Conservation (phyloP, 192 early-diverging fungal genomes). For the Coemansia sp. region DNA sequence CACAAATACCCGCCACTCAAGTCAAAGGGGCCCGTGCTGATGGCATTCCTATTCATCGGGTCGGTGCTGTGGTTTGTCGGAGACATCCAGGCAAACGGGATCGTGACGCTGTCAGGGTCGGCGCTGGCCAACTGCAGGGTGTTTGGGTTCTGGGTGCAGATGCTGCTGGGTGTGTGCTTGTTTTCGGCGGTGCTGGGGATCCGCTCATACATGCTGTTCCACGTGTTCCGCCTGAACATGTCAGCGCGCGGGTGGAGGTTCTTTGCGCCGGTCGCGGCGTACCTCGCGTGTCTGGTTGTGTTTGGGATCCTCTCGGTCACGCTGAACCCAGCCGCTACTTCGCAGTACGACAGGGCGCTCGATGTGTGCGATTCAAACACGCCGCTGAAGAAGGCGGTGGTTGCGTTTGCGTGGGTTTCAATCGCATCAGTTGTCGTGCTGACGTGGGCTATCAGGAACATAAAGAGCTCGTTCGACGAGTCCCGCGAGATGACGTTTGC, state of each 20-base stretch:
- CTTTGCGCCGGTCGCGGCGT: slow-evolving; percentile 18
- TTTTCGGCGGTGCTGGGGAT: slow-evolving; percentile 21
- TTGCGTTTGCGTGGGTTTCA: slow-evolving; percentile 21
- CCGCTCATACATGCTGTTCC: slow-evolving; percentile 26
- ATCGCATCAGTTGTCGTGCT: slow-evolving; percentile 14
- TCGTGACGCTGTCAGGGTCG: slow-evolving; percentile 12
- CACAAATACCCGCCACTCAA: slow-evolving; percentile 42
- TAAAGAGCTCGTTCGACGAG: slow-evolving; percentile 51
- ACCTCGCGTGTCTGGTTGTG: slow-evolving; percentile 10
- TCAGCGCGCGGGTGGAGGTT: slow-evolving; percentile 20
- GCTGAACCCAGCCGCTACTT: slow-evolving; percentile 4
- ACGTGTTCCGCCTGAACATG: slow-evolving; percentile 25
- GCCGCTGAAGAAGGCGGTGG: slow-evolving; percentile 28
- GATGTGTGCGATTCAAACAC: slow-evolving; percentile 18
- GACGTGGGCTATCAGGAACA: slow-evolving; percentile 30
- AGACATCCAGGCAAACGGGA: slow-evolving; percentile 35
- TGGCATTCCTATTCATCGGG: slow-evolving; percentile 19
- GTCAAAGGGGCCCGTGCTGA: slow-evolving; percentile 31
- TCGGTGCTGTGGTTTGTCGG: slow-evolving; percentile 41
- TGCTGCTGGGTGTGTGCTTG: slow-evolving; percentile 29
- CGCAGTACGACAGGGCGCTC: slow-evolving; percentile 13
- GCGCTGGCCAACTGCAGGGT: slow-evolving; percentile 24
- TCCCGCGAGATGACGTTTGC: slow-evolving; percentile 27
- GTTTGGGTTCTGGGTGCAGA: slow-evolving; percentile 37
- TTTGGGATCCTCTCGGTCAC: slow-evolving; percentile 19